Conservation (phyloP, 495 filamentous ascomycete species). For the Penicillium bovifimosum region DNA sequence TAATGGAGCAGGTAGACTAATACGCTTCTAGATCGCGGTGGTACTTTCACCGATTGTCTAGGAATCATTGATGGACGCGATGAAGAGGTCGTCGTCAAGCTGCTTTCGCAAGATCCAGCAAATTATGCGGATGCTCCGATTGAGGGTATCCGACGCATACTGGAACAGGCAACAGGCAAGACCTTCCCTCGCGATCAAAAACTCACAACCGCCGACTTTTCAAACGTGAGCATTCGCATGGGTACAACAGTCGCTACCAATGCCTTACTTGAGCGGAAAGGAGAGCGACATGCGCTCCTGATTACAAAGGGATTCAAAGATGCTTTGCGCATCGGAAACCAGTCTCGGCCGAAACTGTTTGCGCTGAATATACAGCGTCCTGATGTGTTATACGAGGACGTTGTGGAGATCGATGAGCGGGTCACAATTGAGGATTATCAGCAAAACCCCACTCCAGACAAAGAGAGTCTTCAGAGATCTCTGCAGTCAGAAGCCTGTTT, state of each 20-base stretch:
- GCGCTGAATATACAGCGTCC: slow-evolving; percentile 68
- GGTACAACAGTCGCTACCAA: slow-evolving; percentile 85
- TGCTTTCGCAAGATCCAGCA: slow-evolving; percentile 12
- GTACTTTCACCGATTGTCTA: slow-evolving; percentile 20
- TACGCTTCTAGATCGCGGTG: slow-evolving; percentile 31
- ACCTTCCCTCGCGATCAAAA: no score
- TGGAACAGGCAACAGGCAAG: slow-evolving; percentile 19
- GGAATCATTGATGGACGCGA: slow-evolving; percentile 12
- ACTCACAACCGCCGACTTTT: slow-evolving; percentile 11
- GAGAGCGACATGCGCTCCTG: slow-evolving; percentile 78
- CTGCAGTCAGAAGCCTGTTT: slow-evolving; percentile 15
- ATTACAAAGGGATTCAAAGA: slow-evolving; percentile 88
- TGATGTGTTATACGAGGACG: slow-evolving; percentile 61
- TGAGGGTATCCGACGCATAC: slow-evolving; percentile 16
- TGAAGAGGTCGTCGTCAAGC: slow-evolving; percentile 17
- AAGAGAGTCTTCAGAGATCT: slow-evolving; percentile 18
- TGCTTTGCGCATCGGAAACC: slow-evolving; percentile 76
- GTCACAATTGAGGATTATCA: slow-evolving; percentile 63
- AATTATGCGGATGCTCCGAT: slow-evolving; percentile 20
- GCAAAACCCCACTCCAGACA: slow-evolving; percentile 15
- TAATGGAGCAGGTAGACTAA: no score
- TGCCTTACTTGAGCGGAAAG: slow-evolving; percentile 81
- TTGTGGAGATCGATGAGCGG: slow-evolving; percentile 69
- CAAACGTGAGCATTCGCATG: slow-evolving; percentile 42
- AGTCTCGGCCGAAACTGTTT: slow-evolving; percentile 70